Evolutionary conservation across 352 stramenopile genomes (phyloP).

Genomic region (Phytophthora tentaculata): DNA sequence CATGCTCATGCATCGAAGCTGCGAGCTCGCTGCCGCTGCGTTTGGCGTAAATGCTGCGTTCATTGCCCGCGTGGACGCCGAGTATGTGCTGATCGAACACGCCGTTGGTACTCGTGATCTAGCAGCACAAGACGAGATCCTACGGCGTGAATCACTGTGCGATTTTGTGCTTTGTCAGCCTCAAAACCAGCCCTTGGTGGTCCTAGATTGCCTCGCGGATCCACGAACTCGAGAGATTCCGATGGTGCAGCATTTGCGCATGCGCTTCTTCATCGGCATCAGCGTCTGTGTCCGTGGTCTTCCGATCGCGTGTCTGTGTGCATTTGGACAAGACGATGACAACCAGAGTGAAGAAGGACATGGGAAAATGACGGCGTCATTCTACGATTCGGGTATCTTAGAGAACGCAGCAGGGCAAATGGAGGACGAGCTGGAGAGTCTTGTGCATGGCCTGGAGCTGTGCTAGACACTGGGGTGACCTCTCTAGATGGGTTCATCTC

Average conservation of each 20-base stretch:
- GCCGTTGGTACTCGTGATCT: constrained; percentile 37
- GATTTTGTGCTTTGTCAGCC: constrained; percentile 66
- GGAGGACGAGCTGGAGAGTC: constrained; percentile 52
- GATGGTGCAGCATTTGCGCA: constrained; percentile 63
- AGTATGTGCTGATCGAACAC: constrained; percentile 60
- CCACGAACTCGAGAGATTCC: constrained; percentile 53
- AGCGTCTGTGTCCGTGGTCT: constrained; percentile 56
- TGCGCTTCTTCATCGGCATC: constrained; percentile 60
- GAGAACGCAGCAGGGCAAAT: constrained; percentile 52
- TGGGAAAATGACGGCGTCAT: constrained; percentile 29
- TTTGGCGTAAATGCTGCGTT: constrained; percentile 59
- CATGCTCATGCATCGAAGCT: constrained; percentile 63
- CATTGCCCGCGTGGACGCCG: constrained; percentile 60
- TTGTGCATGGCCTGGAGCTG: constrained; percentile 51
- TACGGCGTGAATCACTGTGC: constrained; percentile 56
- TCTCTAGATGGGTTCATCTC: constrained; percentile 81
- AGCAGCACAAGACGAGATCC: constrained; percentile 37
- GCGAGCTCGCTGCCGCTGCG: constrained; percentile 46
- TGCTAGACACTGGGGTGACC: constrained; percentile 13
- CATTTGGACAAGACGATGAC: constrained; percentile 48
- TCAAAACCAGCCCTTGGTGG: constrained; percentile 45
- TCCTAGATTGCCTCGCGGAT: constrained; percentile 55
- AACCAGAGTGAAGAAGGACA: constrained; percentile 28
- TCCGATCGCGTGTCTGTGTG: constrained; percentile 64
- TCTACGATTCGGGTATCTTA: constrained; percentile 48